These are phyloP conservation scores for Ambrosiella cleistominuta DNA, from an alignment of 2,329 filamentous ascomycete genomes.

Conservation along the genomic window DNA sequence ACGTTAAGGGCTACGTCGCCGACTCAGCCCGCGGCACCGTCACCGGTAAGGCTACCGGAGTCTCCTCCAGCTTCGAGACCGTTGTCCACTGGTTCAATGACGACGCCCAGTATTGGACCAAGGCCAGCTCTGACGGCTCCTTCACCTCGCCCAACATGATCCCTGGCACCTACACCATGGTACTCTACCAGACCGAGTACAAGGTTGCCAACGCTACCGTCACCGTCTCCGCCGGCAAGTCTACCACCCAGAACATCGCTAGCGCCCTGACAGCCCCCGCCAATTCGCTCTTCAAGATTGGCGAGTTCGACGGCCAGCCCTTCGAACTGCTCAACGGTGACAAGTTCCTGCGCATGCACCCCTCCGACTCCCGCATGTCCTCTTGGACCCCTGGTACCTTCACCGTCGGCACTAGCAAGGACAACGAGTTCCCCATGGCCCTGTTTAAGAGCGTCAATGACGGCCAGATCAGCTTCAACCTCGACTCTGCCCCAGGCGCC, in stretches of 20 bases:
- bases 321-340: slow-evolving; percentile 49
- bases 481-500: slow-evolving; percentile 31
- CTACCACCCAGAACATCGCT: slow-evolving; percentile 32
- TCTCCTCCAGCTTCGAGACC: slow-evolving; percentile 30
- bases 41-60: slow-evolving; percentile 40
- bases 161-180: slow-evolving; percentile 50
- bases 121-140: slow-evolving; percentile 33
- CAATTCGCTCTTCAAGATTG: slow-evolving; percentile 44
- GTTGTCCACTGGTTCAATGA: slow-evolving; percentile 51
- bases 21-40: slow-evolving; percentile 39
- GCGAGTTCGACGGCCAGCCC: slow-evolving; percentile 46
- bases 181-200: slow-evolving; percentile 43
- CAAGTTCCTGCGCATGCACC: slow-evolving; percentile 51
- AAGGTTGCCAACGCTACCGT: slow-evolving; percentile 33
- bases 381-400: slow-evolving; percentile 43
- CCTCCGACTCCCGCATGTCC: slow-evolving; percentile 45
- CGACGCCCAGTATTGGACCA: slow-evolving; percentile 47
- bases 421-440: slow-evolving; percentile 46
- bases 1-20: slow-evolving; percentile 39
- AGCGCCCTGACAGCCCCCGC: slow-evolving; percentile 27
- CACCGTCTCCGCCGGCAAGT: slow-evolving; percentile 31
- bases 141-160: slow-evolving; percentile 52
- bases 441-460: slow-evolving; percentile 43
- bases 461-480: slow-evolving; percentile 42
- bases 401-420: slow-evolving; percentile 37